Conservation (phyloP, 2,329 filamentous ascomycete species). For the Alternaria solani region DNA sequence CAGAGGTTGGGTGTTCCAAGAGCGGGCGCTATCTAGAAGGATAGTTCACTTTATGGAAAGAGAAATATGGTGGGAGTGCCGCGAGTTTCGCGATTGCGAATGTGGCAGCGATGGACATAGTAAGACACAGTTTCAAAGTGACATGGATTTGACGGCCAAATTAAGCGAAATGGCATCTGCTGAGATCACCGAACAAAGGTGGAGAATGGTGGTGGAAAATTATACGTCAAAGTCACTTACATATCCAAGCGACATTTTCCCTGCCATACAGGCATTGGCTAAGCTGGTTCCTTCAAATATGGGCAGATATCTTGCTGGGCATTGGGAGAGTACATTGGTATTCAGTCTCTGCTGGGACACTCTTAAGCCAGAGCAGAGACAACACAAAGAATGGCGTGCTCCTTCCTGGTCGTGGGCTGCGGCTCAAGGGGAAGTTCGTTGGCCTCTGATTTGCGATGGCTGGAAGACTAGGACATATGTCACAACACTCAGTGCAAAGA, state of each 20-base stretch:
- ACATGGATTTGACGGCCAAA: too few relatives aligned
- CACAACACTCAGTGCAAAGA: not conserved
- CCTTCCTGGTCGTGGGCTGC: slow-evolving; percentile 20
- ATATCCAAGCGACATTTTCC: slow-evolving; percentile 9
- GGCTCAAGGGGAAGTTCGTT: not conserved
- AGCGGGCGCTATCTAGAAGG: not conserved
- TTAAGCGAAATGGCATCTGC: too few relatives aligned
- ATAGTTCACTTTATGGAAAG: slow-evolving; percentile 3
- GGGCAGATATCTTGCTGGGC: slow-evolving; percentile 15
- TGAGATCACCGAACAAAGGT: not conserved
- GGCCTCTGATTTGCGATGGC: not conserved
- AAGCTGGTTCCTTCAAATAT: slow-evolving; percentile 4
- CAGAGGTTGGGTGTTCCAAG: slow-evolving; percentile 6
- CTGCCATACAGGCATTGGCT: slow-evolving; percentile 14
- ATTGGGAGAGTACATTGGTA: slow-evolving; percentile 3
- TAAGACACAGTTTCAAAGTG: too few relatives aligned
- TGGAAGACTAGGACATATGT: not conserved
- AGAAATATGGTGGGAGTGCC: not conserved
- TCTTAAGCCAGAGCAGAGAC: too few relatives aligned
- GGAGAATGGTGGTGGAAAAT: not conserved
- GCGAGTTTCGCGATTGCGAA: not conserved
- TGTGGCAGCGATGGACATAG: not conserved
- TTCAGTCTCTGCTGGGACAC: slow-evolving; percentile 4
- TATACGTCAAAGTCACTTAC: slow-evolving; percentile 10
- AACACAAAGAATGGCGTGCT: slow-evolving; percentile 6